Evolutionary conservation across 2,329 filamentous ascomycete species (phyloP), one percentile per base, ranked within the genome.

Genomic region (Sordariomycetes sp.): DNA sequence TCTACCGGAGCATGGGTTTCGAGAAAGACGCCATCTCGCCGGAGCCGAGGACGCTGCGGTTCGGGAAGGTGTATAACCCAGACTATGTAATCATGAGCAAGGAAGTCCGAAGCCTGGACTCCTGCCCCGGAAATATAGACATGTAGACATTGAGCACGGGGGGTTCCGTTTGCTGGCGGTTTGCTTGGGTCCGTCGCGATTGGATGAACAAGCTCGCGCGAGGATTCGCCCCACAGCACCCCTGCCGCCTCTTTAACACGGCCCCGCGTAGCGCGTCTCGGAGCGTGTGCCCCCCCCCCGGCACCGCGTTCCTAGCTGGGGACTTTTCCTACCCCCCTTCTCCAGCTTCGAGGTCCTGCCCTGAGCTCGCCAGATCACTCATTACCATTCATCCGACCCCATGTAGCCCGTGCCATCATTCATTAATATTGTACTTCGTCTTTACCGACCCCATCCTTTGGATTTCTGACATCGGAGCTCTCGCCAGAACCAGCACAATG

Each of bases 81-180:
- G 80, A 84, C 60, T 85, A 85, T 69, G 69, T 79, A 36, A 84
- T 86, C 59, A 65, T 86, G 66, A 84, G 80, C 65, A 79, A 77
- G 62, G 58, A 55, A 10, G 54, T 56, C 13, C n/a, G 45, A 22
- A 20, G 20, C 10, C 45, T 24, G 45, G 10, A n/a, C 20, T 24
- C n/a, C 10, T 7, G 39, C n/a, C 39, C n/a, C 39, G 45, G 45
- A 22, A 24, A 50, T 22, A 50, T 50, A 13, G 10, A 10, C 28
- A 8, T 32, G 28, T 8, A 24, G 20, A n/a, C 24, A 24, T 50
- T 24, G 5, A 12, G 10, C 45, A n/a, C n/a, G n/a, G n/a, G n/a
- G 4, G 20, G 17, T 24, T 5, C 1, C 10, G n/a, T 13, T 50
- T 50, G n/a, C 5, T 22, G 6, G 15, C 13, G 13, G n/a, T n/a